These are phyloP conservation scores for Dictyostelium brefeldianum DNA, from an alignment of 78 protist species.

Conservation along the genomic window DNA sequence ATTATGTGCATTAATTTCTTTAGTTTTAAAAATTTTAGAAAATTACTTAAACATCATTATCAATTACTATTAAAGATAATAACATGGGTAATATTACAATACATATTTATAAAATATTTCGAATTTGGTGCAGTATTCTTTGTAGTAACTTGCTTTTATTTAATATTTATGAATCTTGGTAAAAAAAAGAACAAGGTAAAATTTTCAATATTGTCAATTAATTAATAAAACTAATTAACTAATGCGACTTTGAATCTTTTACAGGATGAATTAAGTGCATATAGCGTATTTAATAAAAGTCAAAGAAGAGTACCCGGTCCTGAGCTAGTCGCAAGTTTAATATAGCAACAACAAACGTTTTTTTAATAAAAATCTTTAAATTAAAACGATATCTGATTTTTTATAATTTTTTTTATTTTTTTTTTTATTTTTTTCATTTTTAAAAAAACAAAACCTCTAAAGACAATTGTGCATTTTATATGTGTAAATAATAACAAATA, in stretches of 20 bases:
- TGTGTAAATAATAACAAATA: not conserved
- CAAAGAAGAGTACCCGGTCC: not conserved
- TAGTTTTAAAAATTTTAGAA: not conserved
- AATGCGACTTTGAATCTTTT: not conserved
- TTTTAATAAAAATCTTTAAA: too few relatives aligned
- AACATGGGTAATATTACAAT: constrained; percentile 26
- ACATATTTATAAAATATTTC: constrained; percentile 10
- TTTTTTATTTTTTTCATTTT: not conserved
- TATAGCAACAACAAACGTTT: too few relatives aligned
- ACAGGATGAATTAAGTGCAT: constrained; percentile 55
- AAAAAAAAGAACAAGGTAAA: constrained; percentile 18
- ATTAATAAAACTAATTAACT: not conserved
- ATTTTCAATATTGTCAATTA: too few relatives aligned
- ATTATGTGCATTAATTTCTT: constrained; percentile 3
- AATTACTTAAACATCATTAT: not conserved
- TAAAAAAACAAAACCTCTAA: not conserved
- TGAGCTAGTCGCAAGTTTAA: too few relatives aligned
- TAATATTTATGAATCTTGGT: constrained; percentile 43
- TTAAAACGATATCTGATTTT: not conserved
- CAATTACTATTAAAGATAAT: not conserved
- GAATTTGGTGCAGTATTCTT: constrained; percentile 58
- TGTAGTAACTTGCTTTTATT: not conserved
- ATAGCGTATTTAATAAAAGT: constrained; percentile 59
- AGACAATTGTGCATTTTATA: too few relatives aligned
- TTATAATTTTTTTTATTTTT: not conserved